phyloP scores from a whole-genome alignment of 192 early-diverging fungal species.

The Entophlyctis luteolus region DNA sequence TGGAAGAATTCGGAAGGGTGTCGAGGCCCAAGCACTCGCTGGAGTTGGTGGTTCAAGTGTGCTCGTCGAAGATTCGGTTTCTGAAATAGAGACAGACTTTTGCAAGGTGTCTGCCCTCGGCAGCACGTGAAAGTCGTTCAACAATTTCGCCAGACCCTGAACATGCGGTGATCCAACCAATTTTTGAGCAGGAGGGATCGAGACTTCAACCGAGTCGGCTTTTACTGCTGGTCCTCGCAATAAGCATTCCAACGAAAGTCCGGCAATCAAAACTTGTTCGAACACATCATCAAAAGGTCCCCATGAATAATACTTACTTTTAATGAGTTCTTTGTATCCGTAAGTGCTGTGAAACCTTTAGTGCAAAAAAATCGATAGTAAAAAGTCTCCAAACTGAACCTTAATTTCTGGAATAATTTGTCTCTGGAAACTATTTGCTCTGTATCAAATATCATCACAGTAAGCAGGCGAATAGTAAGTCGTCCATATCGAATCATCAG shows the following conservation, averaged over 20 bases:
- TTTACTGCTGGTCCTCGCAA: conserved; percentile 7
- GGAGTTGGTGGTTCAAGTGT: not conserved
- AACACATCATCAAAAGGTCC: not conserved
- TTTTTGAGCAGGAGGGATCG: not conserved
- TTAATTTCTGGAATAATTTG: not conserved
- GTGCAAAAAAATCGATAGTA: not conserved
- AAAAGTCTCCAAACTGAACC: not conserved
- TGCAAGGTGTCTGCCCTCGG: not conserved
- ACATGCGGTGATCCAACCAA: not conserved
- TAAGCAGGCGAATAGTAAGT: conserved; percentile 5
- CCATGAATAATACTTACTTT: conserved; percentile 5
- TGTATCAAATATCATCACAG: conserved; percentile 17
- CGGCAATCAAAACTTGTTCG: not conserved
- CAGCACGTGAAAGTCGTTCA: conserved; percentile 3
- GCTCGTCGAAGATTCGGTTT: not conserved
- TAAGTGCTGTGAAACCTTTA: conserved; percentile 7
- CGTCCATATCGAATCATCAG: conserved; percentile 8
- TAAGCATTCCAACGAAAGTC: not conserved
- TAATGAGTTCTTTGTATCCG: conserved; percentile 8
- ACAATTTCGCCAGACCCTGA: conserved; percentile 5
- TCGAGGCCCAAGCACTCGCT: conserved; percentile 11
- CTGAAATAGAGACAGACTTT: not conserved
- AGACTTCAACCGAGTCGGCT: no score
- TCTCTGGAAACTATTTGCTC: conserved; percentile 10
- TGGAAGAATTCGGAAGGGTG: conserved; percentile 7